Conservation (phyloP, 441 rosid species). For the Macaranga tanarius region DNA sequence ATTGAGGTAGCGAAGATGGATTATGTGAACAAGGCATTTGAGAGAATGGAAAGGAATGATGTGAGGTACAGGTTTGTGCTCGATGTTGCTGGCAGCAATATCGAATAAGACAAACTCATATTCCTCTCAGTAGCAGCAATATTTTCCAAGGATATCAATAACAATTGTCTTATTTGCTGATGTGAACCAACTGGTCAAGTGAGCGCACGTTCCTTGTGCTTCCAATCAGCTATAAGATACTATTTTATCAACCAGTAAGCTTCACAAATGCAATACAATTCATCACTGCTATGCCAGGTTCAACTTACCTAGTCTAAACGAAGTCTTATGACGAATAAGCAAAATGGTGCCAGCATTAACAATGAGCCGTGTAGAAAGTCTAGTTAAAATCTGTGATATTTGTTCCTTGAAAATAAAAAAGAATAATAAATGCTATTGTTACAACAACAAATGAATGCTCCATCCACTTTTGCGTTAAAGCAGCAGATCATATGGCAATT, state of each 20-base stretch:
- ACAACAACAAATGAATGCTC: conserved; percentile 38
- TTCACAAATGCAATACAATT: background rate
- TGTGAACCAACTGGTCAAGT: background rate
- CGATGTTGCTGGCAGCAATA: conserved; percentile 42
- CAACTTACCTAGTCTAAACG: background rate
- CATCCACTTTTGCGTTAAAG: conserved; percentile 13
- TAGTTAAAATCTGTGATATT: background rate
- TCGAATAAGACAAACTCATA: conserved; percentile 8
- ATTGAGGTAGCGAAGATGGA: conserved; percentile 45
- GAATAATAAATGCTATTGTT: conserved; percentile 32
- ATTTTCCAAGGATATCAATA: background rate
- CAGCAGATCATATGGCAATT: conserved; percentile 13
- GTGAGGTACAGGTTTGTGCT: conserved; percentile 44
- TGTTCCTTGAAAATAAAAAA: conserved; percentile 10
- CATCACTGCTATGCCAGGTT: background rate
- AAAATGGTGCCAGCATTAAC: background rate
- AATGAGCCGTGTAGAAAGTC: conserved; percentile 11
- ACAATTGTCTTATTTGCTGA: too few relatives aligned
- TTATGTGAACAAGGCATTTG: conserved; percentile 39
- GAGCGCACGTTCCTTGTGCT: background rate
- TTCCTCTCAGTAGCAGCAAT: background rate
- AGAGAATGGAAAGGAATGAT: conserved; percentile 47
- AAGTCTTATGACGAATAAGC: background rate
- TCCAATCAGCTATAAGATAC: background rate
- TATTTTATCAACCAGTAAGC: background rate